Evolutionary conservation across 1,284 basidiomycete species (phyloP), one percentile per base, ranked within the genome.

Genomic region (Cryptococcus sp.): DNA sequence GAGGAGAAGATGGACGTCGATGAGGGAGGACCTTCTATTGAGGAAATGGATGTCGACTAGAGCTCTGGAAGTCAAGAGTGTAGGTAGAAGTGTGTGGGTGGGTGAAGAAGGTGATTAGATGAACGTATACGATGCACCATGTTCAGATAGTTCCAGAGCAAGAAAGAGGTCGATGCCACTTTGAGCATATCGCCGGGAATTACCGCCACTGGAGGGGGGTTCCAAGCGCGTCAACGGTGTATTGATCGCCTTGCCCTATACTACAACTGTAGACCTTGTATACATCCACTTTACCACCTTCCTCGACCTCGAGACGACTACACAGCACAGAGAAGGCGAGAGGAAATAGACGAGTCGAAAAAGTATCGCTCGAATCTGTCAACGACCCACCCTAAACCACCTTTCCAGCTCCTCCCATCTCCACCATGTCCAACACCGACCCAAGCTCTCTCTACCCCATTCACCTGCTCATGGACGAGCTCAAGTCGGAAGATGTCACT

Each of bases 401-500:
- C 14, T 7, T 14, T 14, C 28, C 14, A 31, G 28, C 9, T 7
- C 28, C 28, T 31, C 28, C 14, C 14, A 14, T 26, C 18, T 22
- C 41, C 50, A 56, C 32, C 47, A 67, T 66, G 65, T 60, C 47
- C 26, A 22, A 10, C 21, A 10, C 65, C 40, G 63, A 62, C 18
- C 54, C 61, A 21, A 51, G 63, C 26, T 51, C 62, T 24, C 58
- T 69, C 46, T 71, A 73, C 58, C 72, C 71, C 19, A 72, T 73
- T 56, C 71, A 72, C 44, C 60, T 74, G 14, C 57, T 74, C 31
- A 72, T 72, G 71, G 82, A 85, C 39, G 92, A 97, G 68, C 74
- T 95, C 54, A 84, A 82, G 69, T 89, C 89, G 43, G 92, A 97
- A 70, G 95, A 99, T 75, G 94, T 98, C 51, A 76, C 77, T 78